Conservation (phyloP, 768 basidiomycete genomes). For the Lyophyllum semitale region DNA sequence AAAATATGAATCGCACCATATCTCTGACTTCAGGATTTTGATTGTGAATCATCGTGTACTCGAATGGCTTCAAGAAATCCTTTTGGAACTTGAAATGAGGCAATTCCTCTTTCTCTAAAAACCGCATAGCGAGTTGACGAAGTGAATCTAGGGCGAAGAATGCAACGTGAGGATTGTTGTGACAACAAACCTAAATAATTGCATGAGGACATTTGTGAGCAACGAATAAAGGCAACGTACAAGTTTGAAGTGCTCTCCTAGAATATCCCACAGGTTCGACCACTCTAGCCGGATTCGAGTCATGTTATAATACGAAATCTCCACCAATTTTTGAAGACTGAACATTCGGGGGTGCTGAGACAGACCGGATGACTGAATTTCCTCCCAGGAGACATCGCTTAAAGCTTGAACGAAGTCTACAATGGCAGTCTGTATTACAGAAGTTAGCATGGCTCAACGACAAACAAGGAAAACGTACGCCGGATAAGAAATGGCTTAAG, state of each 20-base stretch:
- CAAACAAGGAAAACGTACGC: conserved; percentile 56
- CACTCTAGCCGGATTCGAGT: conserved; percentile 96
- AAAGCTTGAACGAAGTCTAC: conserved; percentile 96
- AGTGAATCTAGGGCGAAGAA: conserved; percentile 97
- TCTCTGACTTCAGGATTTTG: conserved; percentile 94
- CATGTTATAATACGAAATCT: conserved; percentile 99
- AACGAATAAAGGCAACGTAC: conserved; percentile 41
- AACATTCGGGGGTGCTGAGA: conserved; percentile 95
- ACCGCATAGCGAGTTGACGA: conserved; percentile 96
- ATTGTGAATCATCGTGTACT: conserved; percentile 97
- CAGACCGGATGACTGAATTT: conserved; percentile 95
- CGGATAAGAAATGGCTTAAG: conserved; percentile 89
- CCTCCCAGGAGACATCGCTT: conserved; percentile 98
- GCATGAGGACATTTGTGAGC: neutral
- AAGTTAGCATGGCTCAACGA: conserved; percentile 7
- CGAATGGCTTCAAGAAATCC: conserved; percentile 97
- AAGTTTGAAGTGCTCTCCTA: conserved; percentile 98
- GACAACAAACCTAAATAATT: conserved; percentile 84
- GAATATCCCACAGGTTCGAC: conserved; percentile 96
- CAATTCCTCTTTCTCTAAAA: conserved; percentile 97
- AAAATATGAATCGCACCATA: conserved; percentile 58
- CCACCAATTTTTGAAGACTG: conserved; percentile 96
- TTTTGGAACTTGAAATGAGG: conserved; percentile 99
- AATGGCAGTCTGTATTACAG: conserved; percentile 75
- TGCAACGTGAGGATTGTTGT: conserved; percentile 94